Conservation (phyloP, 2,329 filamentous ascomycete species). For the Colletotrichum sp. region DNA sequence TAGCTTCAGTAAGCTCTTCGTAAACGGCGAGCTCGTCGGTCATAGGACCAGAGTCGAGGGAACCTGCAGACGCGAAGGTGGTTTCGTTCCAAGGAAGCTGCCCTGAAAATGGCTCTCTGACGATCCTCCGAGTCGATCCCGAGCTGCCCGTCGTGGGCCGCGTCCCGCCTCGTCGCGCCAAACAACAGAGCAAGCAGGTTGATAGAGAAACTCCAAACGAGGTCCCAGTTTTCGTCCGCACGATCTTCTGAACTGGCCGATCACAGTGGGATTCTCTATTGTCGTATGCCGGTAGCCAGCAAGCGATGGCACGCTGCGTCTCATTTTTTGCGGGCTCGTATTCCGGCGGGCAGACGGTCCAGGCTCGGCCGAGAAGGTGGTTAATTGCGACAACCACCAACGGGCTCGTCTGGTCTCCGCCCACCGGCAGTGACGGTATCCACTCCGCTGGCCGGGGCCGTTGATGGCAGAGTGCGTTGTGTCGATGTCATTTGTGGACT, state of each 20-base stretch:
- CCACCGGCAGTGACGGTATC: not conserved
- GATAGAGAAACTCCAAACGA: not conserved
- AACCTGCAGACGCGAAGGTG: not conserved
- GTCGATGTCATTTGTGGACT: slow-evolving; percentile 19
- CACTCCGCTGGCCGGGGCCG: not conserved
- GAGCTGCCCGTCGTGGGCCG: not conserved
- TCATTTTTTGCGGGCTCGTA: not conserved
- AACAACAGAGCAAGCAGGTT: not conserved
- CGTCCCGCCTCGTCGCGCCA: not conserved
- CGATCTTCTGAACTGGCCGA: not conserved
- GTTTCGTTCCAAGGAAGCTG: not conserved
- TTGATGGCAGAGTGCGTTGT: not conserved
- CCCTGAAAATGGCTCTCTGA: not conserved
- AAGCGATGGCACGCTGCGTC: not conserved
- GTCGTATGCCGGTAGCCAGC: not conserved
- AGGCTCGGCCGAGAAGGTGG: not conserved
- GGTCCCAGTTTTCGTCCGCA: not conserved
- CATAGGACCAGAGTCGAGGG: not conserved
- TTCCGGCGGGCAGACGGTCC: not conserved
- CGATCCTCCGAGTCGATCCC: not conserved
- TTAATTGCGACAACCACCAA: not conserved
- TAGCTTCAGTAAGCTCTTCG: not conserved
- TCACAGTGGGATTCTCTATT: not conserved
- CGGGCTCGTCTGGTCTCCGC: not conserved
- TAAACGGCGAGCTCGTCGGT: not conserved